These are phyloP conservation scores for Chlorophyllum brunneum DNA, from an alignment of 768 basidiomycete species.

Conservation along the genomic window DNA sequence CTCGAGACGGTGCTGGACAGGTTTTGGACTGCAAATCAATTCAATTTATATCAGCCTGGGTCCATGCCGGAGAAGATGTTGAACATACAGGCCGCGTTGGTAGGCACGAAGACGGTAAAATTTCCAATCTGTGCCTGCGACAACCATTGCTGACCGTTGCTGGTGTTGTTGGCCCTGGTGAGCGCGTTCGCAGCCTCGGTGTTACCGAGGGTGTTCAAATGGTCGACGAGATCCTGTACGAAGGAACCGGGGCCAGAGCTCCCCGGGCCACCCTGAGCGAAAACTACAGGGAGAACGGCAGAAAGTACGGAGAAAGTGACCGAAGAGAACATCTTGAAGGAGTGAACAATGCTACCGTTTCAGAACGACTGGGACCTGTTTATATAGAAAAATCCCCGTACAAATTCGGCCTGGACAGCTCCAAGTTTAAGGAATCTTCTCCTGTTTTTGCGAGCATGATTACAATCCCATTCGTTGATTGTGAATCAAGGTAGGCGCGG, in stretches of 20 bases:
- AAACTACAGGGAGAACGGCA: conserved; percentile 11
- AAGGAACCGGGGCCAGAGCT: conserved; percentile 16
- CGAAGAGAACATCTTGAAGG: conserved; percentile 12
- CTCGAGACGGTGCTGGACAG: conserved; percentile 21
- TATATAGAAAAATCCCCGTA: not conserved
- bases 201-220: conserved; percentile 36
- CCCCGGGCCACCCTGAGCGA: conserved; percentile 15
- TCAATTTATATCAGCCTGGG: conserved; percentile 18
- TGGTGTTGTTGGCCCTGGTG: conserved; percentile 37
- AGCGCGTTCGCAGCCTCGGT: conserved; percentile 37
- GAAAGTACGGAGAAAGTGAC: conserved; percentile 16
- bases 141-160: conserved; percentile 41
- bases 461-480: not conserved
- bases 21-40: conserved; percentile 25
- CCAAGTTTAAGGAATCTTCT: not conserved
- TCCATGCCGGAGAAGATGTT: not conserved
- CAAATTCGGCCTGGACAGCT: not conserved
- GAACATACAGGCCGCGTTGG: conserved; percentile 48
- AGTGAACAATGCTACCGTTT: not conserved
- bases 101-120: conserved; percentile 55
- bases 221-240: conserved; percentile 29
- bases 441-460: not conserved
- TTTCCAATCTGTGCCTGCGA: conserved; percentile 37
- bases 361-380: not conserved
- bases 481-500: not conserved